Conservation (phyloP, 1,284 basidiomycete species). For the Microbotryum saponariae region DNA sequence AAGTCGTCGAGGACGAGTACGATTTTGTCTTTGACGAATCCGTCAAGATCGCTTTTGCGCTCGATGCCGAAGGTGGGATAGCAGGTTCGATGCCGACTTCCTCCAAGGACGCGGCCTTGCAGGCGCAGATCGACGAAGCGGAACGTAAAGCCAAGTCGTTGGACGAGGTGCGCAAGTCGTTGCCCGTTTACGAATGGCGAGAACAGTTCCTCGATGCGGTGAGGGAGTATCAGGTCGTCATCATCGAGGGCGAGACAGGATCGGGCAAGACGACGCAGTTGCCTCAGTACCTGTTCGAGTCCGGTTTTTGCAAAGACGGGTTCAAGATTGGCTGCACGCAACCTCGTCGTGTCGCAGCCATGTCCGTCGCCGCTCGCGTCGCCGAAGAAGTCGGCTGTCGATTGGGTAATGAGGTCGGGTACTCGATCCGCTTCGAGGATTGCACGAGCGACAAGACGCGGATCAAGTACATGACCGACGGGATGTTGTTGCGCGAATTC, state of each 20-base stretch:
- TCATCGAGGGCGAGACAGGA: conserved; percentile 44
- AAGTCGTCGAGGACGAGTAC: conserved; percentile 66
- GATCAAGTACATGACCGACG: conserved; percentile 84
- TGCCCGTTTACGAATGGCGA: conserved; percentile 81
- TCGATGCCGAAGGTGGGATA: conserved; percentile 53
- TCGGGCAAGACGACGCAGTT: conserved; percentile 93
- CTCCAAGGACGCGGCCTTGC: conserved; percentile 75
- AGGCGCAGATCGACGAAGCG: conserved; percentile 83
- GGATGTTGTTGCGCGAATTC: conserved; percentile 94
- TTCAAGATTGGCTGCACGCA: conserved; percentile 95
- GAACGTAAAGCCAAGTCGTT: conserved; percentile 75
- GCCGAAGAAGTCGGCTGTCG: conserved; percentile 97
- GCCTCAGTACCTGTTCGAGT: conserved; percentile 96
- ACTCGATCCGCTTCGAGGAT: conserved; percentile 98
- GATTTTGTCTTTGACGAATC: conserved; percentile 98
- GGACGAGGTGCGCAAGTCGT: conserved; percentile 79
- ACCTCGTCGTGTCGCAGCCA: conserved; percentile 95
- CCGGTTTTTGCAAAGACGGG: conserved; percentile 82
- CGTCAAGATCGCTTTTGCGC: conserved; percentile 86
- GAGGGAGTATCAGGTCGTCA: conserved; percentile 64
- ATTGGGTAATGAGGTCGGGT: conserved; percentile 94
- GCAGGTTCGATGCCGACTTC: conserved; percentile 51
- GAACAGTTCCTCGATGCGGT: conserved; percentile 83
- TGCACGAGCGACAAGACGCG: conserved; percentile 97
- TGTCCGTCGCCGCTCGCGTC: conserved; percentile 98